Conservation (phyloP, 2,329 filamentous ascomycete species). For the Akanthomyces dipterigenus region DNA sequence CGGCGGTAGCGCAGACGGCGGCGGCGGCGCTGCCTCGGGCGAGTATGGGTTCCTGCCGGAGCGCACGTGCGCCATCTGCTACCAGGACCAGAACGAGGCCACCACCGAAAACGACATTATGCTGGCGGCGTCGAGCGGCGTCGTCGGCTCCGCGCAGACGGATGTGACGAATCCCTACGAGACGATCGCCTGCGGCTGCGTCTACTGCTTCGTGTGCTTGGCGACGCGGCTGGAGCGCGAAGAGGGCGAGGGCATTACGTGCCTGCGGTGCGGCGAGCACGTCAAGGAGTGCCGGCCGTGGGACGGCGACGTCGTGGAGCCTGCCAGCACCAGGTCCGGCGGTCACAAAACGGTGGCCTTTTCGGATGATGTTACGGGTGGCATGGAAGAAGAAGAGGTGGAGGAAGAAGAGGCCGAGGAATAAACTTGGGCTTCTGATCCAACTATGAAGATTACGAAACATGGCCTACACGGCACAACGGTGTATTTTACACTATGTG, state of each 20-base stretch:
- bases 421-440: not conserved
- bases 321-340: conserved; percentile 32
- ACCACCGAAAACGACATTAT: conserved; percentile 71
- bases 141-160: conserved; percentile 81
- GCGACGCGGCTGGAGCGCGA: conserved; percentile 83
- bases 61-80: conserved; percentile 93
- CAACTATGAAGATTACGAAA: not conserved
- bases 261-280: conserved; percentile 77
- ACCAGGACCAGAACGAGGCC: conserved; percentile 80
- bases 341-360: conserved; percentile 56
- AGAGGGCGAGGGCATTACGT: conserved; percentile 90
- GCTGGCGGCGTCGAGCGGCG: conserved; percentile 64
- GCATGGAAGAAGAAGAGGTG: conserved; percentile 22
- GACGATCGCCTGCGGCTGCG: conserved; percentile 77
- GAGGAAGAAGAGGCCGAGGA: not conserved
- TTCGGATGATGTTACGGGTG: conserved; percentile 44
- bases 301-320: conserved; percentile 78
- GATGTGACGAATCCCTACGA: conserved; percentile 97
- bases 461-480: not conserved
- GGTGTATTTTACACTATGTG: conserved; percentile 1
- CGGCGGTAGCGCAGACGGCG: conserved; percentile 34
- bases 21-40: conserved; percentile 53
- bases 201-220: conserved; percentile 97
- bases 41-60: conserved; percentile 84
- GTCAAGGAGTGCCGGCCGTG: conserved; percentile 85